Conservation (phyloP, 2,329 filamentous ascomycete genomes). For the Chaetothyriales sp. region DNA sequence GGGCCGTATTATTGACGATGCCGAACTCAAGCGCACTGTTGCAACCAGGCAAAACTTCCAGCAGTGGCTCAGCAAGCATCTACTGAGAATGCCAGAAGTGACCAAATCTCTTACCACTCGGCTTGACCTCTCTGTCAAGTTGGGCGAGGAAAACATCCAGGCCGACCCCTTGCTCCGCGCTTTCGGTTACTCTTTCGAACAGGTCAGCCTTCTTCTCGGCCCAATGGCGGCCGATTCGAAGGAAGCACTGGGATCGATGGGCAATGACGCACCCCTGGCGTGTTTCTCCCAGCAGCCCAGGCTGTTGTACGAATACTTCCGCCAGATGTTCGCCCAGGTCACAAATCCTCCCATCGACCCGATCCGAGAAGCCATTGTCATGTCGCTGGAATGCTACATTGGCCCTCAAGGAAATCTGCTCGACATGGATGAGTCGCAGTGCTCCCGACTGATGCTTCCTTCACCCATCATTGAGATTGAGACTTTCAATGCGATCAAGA, state of each 20-base stretch:
- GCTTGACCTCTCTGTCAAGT: conserved; percentile 49
- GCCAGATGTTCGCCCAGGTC: conserved; percentile 92
- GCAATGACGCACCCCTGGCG: conserved; percentile 85
- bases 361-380: conserved; percentile 92
- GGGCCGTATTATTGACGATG: conserved; percentile 86
- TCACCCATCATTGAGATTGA: conserved; percentile 80
- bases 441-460: conserved; percentile 67
- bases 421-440: conserved; percentile 85
- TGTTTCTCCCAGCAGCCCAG: conserved; percentile 82
- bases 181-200: conserved; percentile 90
- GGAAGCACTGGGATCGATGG: conserved; percentile 93
- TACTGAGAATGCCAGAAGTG: conserved; percentile 66
- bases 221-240: conserved; percentile 97
- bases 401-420: conserved; percentile 89
- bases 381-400: conserved; percentile 93
- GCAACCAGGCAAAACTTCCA: conserved; percentile 77
- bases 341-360: conserved; percentile 96
- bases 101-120: conserved; percentile 42
- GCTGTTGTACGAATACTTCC: conserved; percentile 89
- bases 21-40: conserved; percentile 78
- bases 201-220: conserved; percentile 77
- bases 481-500: conserved; percentile 76
- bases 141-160: conserved; percentile 58
- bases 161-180: conserved; percentile 71
- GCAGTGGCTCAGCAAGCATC: conserved; percentile 70